A percentile compares a stretch with the other conserved stretches of the same genome.
phyloP scores from a whole-genome alignment of 164 flowering plant genomes.

The Cinnamomum chago region DNA sequence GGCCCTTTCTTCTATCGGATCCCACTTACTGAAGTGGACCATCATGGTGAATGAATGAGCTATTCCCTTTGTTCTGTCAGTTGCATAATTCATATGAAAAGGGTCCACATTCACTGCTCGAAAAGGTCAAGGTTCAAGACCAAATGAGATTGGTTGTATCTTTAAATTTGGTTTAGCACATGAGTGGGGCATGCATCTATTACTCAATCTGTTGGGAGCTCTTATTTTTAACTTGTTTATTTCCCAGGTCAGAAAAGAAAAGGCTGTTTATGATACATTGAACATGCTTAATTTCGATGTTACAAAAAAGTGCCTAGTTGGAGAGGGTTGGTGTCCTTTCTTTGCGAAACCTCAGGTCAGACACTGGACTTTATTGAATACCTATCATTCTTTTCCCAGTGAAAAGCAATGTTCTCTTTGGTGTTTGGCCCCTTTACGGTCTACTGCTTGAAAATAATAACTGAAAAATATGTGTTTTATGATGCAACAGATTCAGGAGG shows the following conservation, averaged over 20 bases:
- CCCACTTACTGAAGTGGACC: constrained; percentile 66
- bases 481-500: constrained; percentile 76
- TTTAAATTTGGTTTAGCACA: too few relatives aligned
- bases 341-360: constrained; percentile 78
- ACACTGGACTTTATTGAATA: neutral
- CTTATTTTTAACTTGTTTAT: neutral
- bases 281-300: constrained; percentile 98
- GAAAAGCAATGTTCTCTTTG: neutral
- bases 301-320: constrained; percentile 96
- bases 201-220: neutral
- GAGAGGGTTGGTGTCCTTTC: constrained; percentile 98
- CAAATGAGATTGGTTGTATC: too few relatives aligned
- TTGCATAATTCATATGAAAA: neutral
- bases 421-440: neutral
- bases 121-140: too few relatives aligned
- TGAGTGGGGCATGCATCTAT: neutral
- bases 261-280: constrained; percentile 88
- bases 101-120: neutral
- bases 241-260: constrained; percentile 84
- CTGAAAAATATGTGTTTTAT: neutral
- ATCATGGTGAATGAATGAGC: constrained; percentile 45
- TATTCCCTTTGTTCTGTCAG: neutral
- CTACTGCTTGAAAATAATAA: neutral
- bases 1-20: constrained; percentile 66
- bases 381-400: neutral